Conservation (phyloP, 2,329 filamentous ascomycete species). For the Venturiaceae sp. region DNA sequence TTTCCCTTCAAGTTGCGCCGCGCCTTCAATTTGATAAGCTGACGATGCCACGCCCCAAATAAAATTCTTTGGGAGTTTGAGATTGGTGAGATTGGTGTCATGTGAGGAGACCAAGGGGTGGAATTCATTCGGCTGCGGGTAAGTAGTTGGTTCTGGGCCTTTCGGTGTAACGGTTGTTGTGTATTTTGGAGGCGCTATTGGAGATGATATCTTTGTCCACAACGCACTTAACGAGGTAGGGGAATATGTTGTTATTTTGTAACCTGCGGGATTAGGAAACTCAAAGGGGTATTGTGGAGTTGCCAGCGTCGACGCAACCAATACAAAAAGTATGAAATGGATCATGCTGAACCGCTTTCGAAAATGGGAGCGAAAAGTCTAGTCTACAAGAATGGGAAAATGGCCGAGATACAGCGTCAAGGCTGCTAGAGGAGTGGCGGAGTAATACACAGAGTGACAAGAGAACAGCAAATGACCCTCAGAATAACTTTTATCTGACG, state of each 20-base stretch:
- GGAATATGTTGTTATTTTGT: constrained; percentile 29
- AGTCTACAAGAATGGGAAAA: too few relatives aligned
- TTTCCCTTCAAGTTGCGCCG: constrained; percentile 31
- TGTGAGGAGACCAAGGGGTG: constrained; percentile 32
- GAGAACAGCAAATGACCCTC: too few relatives aligned
- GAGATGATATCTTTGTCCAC: constrained; percentile 33
- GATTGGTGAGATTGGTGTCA: constrained; percentile 19
- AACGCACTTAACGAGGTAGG: constrained; percentile 34
- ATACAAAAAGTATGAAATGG: neutral
- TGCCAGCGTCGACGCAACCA: neutral
- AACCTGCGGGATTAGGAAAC: constrained; percentile 23
- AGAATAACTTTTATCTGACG: too few relatives aligned
- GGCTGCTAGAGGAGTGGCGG: neutral
- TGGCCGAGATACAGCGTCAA: neutral
- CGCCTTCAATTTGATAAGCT: constrained; percentile 34
- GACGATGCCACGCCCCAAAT: constrained; percentile 30
- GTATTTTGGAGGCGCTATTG: constrained; percentile 30
- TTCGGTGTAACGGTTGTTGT: constrained; percentile 29
- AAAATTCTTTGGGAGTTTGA: constrained; percentile 32
- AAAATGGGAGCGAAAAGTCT: too few relatives aligned
- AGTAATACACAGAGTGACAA: neutral
- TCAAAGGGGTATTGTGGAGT: neutral
- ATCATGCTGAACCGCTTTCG: too few relatives aligned
- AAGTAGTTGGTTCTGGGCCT: constrained; percentile 31
- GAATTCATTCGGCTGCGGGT: constrained; percentile 26